Percentiles rank a stretch among this genome's conserved stretches.
phyloP scores from a whole-genome alignment of 106 monocot genomes.

The Triglochin maritima region DNA sequence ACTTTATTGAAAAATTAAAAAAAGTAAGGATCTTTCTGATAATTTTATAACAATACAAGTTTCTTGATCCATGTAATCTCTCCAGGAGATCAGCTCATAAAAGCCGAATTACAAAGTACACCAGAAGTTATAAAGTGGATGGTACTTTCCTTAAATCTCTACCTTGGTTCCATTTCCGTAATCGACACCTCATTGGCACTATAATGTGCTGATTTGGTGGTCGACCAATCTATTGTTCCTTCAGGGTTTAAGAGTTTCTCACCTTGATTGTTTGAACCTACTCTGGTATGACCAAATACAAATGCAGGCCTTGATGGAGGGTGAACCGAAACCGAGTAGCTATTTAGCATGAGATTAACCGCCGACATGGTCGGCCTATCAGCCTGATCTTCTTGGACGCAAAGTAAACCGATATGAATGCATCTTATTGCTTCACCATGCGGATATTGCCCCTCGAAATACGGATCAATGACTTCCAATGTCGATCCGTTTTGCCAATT shows the following conservation, averaged over 20 bases:
- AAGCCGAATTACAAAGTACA: too few species aligned
- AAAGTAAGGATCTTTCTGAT: too few species aligned
- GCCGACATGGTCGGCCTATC: constrained; percentile 46
- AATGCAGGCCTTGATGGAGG: constrained; percentile 18
- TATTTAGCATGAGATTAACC: constrained; percentile 38
- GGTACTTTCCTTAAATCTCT: too few species aligned
- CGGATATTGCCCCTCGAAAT: constrained; percentile 13
- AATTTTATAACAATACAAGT: too few species aligned
- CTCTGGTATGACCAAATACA: not conserved
- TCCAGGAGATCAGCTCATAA: too few species aligned
- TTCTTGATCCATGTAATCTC: too few species aligned
- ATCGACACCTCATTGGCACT: not conserved
- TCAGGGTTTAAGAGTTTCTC: too few species aligned
- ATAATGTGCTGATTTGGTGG: not conserved
- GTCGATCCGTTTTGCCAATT: constrained; percentile 28
- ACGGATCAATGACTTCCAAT: constrained; percentile 28
- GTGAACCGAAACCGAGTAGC: constrained; percentile 18
- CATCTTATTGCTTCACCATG: constrained; percentile 26
- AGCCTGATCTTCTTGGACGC: constrained; percentile 38
- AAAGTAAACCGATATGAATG: constrained; percentile 48
- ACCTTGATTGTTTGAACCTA: too few species aligned
- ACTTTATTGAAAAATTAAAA: too few species aligned
- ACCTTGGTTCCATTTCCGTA: not conserved
- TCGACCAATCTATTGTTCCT: too few species aligned
- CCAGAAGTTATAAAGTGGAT: too few species aligned